A percentile compares a stretch with the other conserved stretches of the same genome.
These are phyloP conservation scores for Zasmidium citrigriseum DNA, from an alignment of 2,329 filamentous ascomycete genomes.

Conservation along the genomic window DNA sequence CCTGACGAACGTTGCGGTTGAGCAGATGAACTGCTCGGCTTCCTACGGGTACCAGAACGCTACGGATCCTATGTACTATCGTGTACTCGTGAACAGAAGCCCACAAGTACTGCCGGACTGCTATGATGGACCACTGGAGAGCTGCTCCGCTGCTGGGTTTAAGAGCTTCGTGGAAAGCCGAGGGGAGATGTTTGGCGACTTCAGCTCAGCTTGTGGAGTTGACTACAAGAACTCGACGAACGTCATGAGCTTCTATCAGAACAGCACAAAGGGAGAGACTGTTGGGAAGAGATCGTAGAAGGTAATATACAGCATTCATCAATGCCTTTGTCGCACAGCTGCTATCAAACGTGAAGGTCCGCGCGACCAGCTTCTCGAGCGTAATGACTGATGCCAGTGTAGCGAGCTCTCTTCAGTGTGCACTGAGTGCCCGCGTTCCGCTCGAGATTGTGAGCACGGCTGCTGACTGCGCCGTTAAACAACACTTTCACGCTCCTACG, in stretches of 20 bases:
- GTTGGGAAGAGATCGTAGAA: slow-evolving; percentile 19
- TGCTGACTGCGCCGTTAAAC: too few species aligned
- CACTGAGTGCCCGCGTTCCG: too few species aligned
- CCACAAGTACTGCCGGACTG: slow-evolving; percentile 53
- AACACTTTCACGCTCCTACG: too few species aligned
- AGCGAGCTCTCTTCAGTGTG: too few species aligned
- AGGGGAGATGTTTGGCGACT: slow-evolving; percentile 47
- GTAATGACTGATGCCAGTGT: too few species aligned
- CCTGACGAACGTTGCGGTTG: slow-evolving; percentile 66
- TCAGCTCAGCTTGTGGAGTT: slow-evolving; percentile 44
- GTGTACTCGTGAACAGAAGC: slow-evolving; percentile 54
- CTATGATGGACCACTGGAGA: slow-evolving; percentile 52
- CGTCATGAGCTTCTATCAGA: slow-evolving; percentile 31
- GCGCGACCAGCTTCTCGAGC: too few species aligned
- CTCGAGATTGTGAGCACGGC: too few species aligned
- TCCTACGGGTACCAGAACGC: slow-evolving; percentile 55
- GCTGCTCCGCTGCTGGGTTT: slow-evolving; percentile 49
- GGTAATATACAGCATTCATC: neutral
- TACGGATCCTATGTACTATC: slow-evolving; percentile 44
- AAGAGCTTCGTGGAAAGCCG: slow-evolving; percentile 44
- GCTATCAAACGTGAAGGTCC: too few species aligned
- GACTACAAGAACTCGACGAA: slow-evolving; percentile 47
- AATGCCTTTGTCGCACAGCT: too few species aligned
- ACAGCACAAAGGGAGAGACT: slow-evolving; percentile 22
- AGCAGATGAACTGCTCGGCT: slow-evolving; percentile 62